Evolutionary conservation across 2,329 filamentous ascomycete genomes (phyloP), one percentile per base, ranked within the genome.

Genomic region (Neopestalotiopsis sp.): DNA sequence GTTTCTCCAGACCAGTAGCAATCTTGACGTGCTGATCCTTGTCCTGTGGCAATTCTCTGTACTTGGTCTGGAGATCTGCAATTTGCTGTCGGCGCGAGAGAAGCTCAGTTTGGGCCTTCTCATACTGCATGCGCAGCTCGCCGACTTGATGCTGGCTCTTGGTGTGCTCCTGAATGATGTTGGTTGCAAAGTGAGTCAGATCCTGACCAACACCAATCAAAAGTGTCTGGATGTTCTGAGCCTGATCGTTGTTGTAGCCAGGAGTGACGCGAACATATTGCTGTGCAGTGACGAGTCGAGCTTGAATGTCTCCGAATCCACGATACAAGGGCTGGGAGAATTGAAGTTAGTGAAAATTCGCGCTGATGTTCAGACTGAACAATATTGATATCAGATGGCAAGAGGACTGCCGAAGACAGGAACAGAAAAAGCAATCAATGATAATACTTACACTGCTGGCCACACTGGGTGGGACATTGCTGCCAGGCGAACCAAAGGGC

Each of bases 251-350:
- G 2, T 71, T 61, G 38, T 75, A 66, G n/a, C 74, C 73, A 0
- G 73, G 71, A 2, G 72, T 68, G 12, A 73, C 65, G 17, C 69
- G 68, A 32, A 76, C 65, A 40, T 71, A 77, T 57, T 73, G 74
- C 28, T 57, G 69, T 5, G 67, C 71, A 32, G 70, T 73, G 61
- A 73, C 69, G 34, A 77, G 68, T 2, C 69, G 66, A 20, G 58
- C 65, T 4, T 71, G 68, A 12, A 76, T 69, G 6, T 66, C 34
- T 5, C 68, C 66, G 3, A 66, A 61, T n/a, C 70, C 62, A 12
- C 45, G 42, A 24, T 67, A 67, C n/a, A 67, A 38, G 24, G 65
- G 65, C 65, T 67, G 28, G 13, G 34, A 13, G 42, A 24, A 12
- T n/a, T 14, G 40, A 10, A 65, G 42, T 53, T 4, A 53, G 34